Evolutionary conservation across 2,329 filamentous ascomycete species (phyloP).

Genomic region (Cladorrhinum sp.): DNA sequence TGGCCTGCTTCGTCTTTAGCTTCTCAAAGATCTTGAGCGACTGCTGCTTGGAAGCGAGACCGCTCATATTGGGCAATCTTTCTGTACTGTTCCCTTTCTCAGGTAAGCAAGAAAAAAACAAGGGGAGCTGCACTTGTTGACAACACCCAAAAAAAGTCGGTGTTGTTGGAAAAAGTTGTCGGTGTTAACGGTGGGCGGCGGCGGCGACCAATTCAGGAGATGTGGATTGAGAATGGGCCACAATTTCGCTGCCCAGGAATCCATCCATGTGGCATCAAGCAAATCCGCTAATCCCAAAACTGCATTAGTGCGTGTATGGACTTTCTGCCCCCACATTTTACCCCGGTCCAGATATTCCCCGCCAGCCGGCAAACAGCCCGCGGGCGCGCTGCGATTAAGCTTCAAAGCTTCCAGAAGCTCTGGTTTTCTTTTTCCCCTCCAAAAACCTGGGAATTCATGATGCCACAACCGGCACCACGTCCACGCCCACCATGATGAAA

Average conservation of each 20-base stretch:
- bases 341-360: slow-evolving; percentile 14
- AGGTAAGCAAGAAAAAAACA: slow-evolving; percentile 6
- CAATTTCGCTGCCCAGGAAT: slow-evolving; percentile 32
- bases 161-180: not conserved
- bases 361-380: slow-evolving; percentile 14
- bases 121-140: not conserved
- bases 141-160: not conserved
- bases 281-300: slow-evolving; percentile 35
- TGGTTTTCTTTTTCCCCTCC: not conserved
- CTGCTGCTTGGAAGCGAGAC: slow-evolving; percentile 82
- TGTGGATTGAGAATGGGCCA: slow-evolving; percentile 25
- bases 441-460: too few species aligned
- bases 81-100: not conserved
- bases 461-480: not conserved
- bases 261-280: slow-evolving; percentile 34
- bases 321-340: slow-evolving; percentile 23
- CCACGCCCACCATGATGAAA: not conserved
- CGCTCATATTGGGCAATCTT: slow-evolving; percentile 52
- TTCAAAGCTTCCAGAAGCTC: not conserved
- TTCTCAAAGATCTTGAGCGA: slow-evolving; percentile 98
- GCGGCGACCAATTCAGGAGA: slow-evolving; percentile 33
- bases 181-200: not conserved
- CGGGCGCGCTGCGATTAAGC: not conserved
- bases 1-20: slow-evolving; percentile 88
- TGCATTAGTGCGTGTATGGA: slow-evolving; percentile 21